Evolutionary conservation across 2,329 filamentous ascomycete species (phyloP).

Genomic region (Lojkania enalia): DNA sequence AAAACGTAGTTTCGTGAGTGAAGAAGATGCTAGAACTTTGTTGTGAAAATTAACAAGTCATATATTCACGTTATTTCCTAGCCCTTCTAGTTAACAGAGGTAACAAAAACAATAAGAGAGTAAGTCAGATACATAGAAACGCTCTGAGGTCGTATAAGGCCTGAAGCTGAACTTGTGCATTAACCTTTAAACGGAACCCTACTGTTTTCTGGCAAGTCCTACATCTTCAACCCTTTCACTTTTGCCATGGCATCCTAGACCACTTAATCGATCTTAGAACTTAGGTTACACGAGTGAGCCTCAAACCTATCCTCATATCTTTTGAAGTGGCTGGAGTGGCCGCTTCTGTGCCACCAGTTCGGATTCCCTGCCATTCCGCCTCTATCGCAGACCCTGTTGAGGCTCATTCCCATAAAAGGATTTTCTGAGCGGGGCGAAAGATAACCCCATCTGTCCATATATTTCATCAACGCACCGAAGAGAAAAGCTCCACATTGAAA

Average conservation of each 20-base stretch:
- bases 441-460: conserved; percentile 11
- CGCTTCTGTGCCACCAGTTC: conserved; percentile 7
- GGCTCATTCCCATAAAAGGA: conserved; percentile 11
- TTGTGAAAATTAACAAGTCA: too few species aligned
- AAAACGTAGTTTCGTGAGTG: too few species aligned
- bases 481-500: conserved; percentile 18
- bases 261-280: conserved; percentile 9
- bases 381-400: conserved; percentile 7
- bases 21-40: too few species aligned
- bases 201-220: conserved; percentile 6
- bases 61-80: too few species aligned
- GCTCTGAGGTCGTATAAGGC: background rate
- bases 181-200: conserved; percentile 4
- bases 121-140: background rate
- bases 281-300: conserved; percentile 10
- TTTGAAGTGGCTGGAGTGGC: background rate
- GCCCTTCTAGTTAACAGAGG: too few species aligned
- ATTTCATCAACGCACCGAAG: conserved; percentile 14
- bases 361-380: conserved; percentile 4
- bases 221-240: conserved; percentile 11
- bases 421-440: conserved; percentile 5
- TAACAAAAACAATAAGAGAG: too few species aligned
- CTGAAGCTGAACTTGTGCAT: background rate
- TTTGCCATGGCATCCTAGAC: conserved; percentile 10
- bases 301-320: conserved; percentile 1